These are phyloP conservation scores for Breynia disticha DNA, from an alignment of 441 rosid genomes.

Conservation along the genomic window DNA sequence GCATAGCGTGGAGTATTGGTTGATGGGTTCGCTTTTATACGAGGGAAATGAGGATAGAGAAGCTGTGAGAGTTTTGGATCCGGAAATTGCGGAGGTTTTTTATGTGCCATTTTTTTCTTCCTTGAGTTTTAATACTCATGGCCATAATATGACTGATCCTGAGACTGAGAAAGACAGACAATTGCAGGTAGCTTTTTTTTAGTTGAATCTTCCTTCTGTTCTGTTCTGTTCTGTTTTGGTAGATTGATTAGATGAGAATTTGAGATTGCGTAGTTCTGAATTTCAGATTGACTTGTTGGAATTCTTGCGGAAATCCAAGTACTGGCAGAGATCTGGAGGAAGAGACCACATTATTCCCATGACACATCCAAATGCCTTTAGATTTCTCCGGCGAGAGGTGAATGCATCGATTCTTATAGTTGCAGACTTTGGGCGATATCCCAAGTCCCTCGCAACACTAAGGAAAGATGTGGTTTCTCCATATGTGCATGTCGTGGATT, in stretches of 20 bases:
- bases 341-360: constrained; percentile 91
- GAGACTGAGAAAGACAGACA: constrained; percentile 70
- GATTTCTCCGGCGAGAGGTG: constrained; percentile 74
- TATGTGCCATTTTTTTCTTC: constrained; percentile 92
- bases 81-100: constrained; percentile 69
- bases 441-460: constrained; percentile 56
- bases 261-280: neutral
- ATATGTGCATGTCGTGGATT: constrained; percentile 83
- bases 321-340: constrained; percentile 92
- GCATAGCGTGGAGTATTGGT: constrained; percentile 95
- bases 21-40: constrained; percentile 79
- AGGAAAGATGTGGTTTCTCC: constrained; percentile 91
- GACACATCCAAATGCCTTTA: constrained; percentile 98
- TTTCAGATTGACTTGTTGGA: constrained; percentile 70
- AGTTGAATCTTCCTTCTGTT: neutral
- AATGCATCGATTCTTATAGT: constrained; percentile 83
- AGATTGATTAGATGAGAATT: no score
- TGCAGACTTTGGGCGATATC: constrained; percentile 84
- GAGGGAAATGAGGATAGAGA: constrained; percentile 37
- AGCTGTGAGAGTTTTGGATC: constrained; percentile 87
- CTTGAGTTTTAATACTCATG: constrained; percentile 77
- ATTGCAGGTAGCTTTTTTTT: constrained; percentile 48
- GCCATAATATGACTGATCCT: constrained; percentile 85
- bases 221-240: no score
- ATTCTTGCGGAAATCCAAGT: constrained; percentile 49